Conservation (phyloP, 148 eudicot species). For the Silene latifolia region DNA sequence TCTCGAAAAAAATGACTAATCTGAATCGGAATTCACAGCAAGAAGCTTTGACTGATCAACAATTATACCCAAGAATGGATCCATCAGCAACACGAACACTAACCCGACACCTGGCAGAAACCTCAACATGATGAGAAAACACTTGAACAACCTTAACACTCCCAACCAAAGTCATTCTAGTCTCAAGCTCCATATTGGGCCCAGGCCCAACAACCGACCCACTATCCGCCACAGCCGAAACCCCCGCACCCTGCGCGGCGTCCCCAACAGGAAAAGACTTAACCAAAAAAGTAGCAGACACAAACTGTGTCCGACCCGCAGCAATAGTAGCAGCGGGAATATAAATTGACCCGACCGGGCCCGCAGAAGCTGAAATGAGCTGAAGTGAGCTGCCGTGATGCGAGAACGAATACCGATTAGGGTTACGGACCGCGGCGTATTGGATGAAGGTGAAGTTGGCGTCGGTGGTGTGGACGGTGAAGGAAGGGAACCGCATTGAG, state of each 20-base stretch:
- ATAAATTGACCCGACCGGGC: conserved; percentile 57
- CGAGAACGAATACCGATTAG: conserved; percentile 75
- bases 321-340: conserved; percentile 81
- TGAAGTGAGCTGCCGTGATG: conserved; percentile 91
- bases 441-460: conserved; percentile 83
- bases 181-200: conserved; percentile 61
- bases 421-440: conserved; percentile 68
- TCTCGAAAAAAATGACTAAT: not conserved
- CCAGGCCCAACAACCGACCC: conserved; percentile 10
- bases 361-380: conserved; percentile 47
- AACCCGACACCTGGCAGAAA: conserved; percentile 53
- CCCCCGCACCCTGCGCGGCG: not conserved
- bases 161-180: conserved; percentile 77
- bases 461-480: conserved; percentile 53
- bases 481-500: conserved; percentile 69
- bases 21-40: too few species aligned
- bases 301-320: conserved; percentile 58
- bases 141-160: conserved; percentile 77
- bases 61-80: conserved; percentile 59
- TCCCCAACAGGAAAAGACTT: conserved; percentile 23
- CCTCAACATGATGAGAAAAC: conserved; percentile 70
- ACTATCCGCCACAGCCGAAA: not conserved
- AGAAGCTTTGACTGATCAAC: too few species aligned
- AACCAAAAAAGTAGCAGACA: conserved; percentile 83
- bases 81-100: conserved; percentile 58